Evolutionary conservation across 1,139 yeast genomes (phyloP).

Genomic region (Debaryomyces fabryi): DNA sequence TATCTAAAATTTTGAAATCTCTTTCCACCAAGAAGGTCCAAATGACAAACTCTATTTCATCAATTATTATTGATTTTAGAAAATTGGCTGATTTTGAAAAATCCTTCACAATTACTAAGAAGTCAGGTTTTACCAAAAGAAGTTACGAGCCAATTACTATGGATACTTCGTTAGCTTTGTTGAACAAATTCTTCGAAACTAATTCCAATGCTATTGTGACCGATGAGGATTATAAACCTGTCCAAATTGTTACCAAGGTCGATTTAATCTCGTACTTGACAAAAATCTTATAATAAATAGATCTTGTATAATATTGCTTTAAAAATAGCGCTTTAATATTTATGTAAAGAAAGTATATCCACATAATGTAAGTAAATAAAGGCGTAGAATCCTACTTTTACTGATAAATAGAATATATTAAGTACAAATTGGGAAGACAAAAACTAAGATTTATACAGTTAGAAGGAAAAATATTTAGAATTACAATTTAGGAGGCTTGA

Average conservation of each 20-base stretch:
- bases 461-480: conserved; percentile 2
- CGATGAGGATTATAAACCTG: conserved; percentile 68
- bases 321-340: background rate
- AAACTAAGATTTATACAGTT: conserved; percentile 5
- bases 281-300: conserved; percentile 24
- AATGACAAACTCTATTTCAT: conserved; percentile 60
- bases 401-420: background rate
- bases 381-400: background rate
- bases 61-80: conserved; percentile 75
- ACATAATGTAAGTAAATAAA: background rate
- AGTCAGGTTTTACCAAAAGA: conserved; percentile 63
- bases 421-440: background rate
- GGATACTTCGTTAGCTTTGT: conserved; percentile 65
- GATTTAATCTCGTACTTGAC: conserved; percentile 74
- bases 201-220: conserved; percentile 87
- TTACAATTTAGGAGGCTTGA: background rate
- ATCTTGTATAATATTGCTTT: conserved; percentile 3
- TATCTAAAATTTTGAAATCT: conserved; percentile 70
- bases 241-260: conserved; percentile 86
- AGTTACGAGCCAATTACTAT: conserved; percentile 70
- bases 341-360: background rate
- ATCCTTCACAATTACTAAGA: conserved; percentile 63
- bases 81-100: conserved; percentile 70
- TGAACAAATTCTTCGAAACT: conserved; percentile 82
- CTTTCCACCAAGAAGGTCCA: conserved; percentile 66